These are phyloP conservation scores for Sporothrix phasma DNA, from an alignment of 2,329 filamentous ascomycete genomes.

Conservation along the genomic window DNA sequence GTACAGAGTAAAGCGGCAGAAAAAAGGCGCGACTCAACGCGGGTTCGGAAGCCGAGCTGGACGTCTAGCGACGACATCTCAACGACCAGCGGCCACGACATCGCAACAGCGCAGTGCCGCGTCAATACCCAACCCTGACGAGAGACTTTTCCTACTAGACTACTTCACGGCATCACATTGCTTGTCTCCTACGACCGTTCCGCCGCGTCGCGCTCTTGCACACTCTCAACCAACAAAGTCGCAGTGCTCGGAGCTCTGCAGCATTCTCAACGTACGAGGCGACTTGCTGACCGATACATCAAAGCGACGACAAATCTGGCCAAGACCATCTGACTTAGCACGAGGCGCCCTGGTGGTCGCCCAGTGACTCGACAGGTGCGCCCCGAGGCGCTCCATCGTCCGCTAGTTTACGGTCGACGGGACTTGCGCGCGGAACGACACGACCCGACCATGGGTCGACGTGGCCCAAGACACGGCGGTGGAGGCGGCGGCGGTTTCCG, in stretches of 20 bases:
- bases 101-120: neutral
- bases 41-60: no score
- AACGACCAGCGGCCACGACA: neutral
- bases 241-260: no score
- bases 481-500: slow-evolving; percentile 11
- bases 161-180: no score
- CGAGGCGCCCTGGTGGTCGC: no score
- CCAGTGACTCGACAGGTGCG: neutral
- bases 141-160: neutral
- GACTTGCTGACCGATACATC: no score
- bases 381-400: neutral
- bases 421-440: neutral
- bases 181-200: no score
- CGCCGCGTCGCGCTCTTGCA: no score
- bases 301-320: neutral
- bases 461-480: slow-evolving; percentile 14
- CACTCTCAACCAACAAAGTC: no score
- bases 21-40: neutral
- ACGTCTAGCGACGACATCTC: neutral
- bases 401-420: neutral
- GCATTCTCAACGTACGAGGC: no score
- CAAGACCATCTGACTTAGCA: no score
- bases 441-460: slow-evolving; percentile 15
- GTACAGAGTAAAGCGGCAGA: neutral
- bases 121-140: neutral